Evolutionary conservation across 257 asterid genomes (phyloP).

Genomic region (Catharanthus roseus): DNA sequence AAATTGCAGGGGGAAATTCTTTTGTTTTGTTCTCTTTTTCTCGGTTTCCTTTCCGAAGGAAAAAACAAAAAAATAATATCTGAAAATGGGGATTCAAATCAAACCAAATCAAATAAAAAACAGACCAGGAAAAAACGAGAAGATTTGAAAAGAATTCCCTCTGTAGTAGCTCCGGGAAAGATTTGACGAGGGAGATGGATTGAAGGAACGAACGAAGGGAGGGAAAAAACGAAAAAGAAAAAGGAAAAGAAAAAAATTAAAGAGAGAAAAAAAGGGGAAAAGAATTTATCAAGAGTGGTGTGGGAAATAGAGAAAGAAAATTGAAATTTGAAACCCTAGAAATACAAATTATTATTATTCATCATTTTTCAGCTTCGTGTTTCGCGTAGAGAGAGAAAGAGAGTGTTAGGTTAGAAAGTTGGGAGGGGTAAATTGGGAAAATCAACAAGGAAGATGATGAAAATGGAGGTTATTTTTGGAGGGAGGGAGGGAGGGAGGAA

Average conservation of each 20-base stretch:
- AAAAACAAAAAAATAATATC: background rate
- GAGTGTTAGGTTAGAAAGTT: background rate
- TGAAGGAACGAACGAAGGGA: slow-evolving; percentile 13
- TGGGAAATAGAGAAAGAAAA: slow-evolving; percentile 19
- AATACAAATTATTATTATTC: slow-evolving; percentile 2
- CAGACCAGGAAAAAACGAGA: background rate
- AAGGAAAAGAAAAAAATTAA: slow-evolving; percentile 12
- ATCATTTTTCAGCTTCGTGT: slow-evolving; percentile 9
- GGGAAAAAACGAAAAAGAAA: slow-evolving; percentile 18
- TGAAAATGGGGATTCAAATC: background rate
- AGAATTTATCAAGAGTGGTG: slow-evolving; percentile 13
- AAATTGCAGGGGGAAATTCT: slow-evolving; percentile 9
- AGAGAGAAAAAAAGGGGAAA: slow-evolving; percentile 28
- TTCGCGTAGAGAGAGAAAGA: slow-evolving; percentile 10
- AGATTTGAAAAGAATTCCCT: slow-evolving; percentile 7
- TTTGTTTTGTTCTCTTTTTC: background rate
- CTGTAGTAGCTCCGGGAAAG: slow-evolving; percentile 11
- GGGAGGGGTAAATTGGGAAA: background rate
- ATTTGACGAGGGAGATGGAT: too few species aligned
- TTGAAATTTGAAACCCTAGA: slow-evolving; percentile 39
- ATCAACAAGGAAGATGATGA: too few species aligned
- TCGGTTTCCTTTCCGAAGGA: slow-evolving; percentile 7
- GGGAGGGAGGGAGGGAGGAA: slow-evolving; percentile 11
- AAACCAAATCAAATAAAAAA: too few species aligned
- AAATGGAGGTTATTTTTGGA: slow-evolving; percentile 1